Evolutionary conservation across 495 filamentous ascomycete genomes (phyloP).

Genomic region (Aspergillus diversus): DNA sequence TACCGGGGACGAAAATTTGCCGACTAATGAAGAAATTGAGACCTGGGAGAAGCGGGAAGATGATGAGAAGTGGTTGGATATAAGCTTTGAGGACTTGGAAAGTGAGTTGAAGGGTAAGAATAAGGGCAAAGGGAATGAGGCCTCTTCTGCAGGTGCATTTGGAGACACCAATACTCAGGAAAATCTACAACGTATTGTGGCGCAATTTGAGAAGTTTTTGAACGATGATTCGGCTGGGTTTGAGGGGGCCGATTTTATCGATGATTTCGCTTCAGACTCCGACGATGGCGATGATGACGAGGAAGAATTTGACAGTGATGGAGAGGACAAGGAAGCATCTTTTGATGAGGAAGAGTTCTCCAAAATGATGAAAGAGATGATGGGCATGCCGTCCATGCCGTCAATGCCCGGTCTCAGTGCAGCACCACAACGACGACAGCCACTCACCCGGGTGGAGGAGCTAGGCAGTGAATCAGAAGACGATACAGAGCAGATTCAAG

Average conservation of each 20-base stretch:
- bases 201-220: slow-evolving; percentile 88
- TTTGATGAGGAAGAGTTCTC: slow-evolving; percentile 87
- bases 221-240: slow-evolving; percentile 81
- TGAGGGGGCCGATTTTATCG: slow-evolving; percentile 74
- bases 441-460: slow-evolving; percentile 48
- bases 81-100: slow-evolving; percentile 88
- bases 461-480: slow-evolving; percentile 53
- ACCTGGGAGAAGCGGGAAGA: slow-evolving; percentile 72
- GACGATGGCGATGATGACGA: slow-evolving; percentile 66
- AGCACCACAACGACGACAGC: slow-evolving; percentile 25
- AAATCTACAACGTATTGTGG: slow-evolving; percentile 85
- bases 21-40: slow-evolving; percentile 72
- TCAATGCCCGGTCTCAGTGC: slow-evolving; percentile 33
- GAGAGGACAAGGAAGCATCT: slow-evolving; percentile 74
- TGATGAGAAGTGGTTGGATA: slow-evolving; percentile 90
- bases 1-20: slow-evolving; percentile 62
- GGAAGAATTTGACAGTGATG: slow-evolving; percentile 55
- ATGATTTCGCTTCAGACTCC: slow-evolving; percentile 61
- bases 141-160: slow-evolving; percentile 53
- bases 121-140: slow-evolving; percentile 36
- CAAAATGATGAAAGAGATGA: slow-evolving; percentile 92
- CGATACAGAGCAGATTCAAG: slow-evolving; percentile 70
- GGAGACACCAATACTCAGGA: slow-evolving; percentile 81
- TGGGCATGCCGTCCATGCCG: slow-evolving; percentile 72
- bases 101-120: slow-evolving; percentile 66